These are phyloP conservation scores for Prunus campanulata DNA, from an alignment of 306 rosid genomes.

Conservation along the genomic window DNA sequence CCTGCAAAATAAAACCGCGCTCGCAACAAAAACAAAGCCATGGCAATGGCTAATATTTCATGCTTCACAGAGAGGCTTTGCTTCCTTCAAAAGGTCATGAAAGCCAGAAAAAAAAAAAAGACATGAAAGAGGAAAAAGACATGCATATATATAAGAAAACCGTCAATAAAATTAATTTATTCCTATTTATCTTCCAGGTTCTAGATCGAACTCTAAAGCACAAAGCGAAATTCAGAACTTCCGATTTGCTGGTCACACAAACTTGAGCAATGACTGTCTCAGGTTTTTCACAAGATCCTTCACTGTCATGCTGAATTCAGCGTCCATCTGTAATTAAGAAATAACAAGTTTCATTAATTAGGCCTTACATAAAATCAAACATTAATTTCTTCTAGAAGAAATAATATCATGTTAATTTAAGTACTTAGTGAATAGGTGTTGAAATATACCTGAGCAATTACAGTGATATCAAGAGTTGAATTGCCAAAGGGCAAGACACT, in stretches of 20 bases:
- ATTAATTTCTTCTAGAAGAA: not conserved
- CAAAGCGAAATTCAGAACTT: not conserved
- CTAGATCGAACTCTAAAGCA: not conserved
- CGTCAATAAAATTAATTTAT: not conserved
- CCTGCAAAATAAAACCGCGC: conserved; percentile 7
- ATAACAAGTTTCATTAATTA: not conserved
- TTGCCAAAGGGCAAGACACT: conserved; percentile 59
- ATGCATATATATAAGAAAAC: not conserved
- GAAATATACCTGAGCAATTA: conserved; percentile 61
- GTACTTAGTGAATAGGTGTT: not conserved
- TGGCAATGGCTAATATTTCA: not conserved
- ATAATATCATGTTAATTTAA: not conserved
- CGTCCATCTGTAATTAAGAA: conserved; percentile 55
- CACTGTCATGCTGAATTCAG: conserved; percentile 43
- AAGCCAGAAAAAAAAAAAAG: not conserved
- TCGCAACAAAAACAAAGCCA: conserved; percentile 21
- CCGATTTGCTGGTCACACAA: not conserved
- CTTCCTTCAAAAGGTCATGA: conserved; percentile 20
- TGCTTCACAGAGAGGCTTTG: conserved; percentile 10
- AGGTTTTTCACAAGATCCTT: conserved; percentile 52
- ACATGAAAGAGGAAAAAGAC: not conserved
- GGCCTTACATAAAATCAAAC: not conserved
- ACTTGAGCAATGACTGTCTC: conserved; percentile 41
- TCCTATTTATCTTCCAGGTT: not conserved
- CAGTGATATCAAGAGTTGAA: conserved; percentile 55